Evolutionary conservation across 768 basidiomycete genomes (phyloP).

Genomic region (Ephemerocybe angulata): DNA sequence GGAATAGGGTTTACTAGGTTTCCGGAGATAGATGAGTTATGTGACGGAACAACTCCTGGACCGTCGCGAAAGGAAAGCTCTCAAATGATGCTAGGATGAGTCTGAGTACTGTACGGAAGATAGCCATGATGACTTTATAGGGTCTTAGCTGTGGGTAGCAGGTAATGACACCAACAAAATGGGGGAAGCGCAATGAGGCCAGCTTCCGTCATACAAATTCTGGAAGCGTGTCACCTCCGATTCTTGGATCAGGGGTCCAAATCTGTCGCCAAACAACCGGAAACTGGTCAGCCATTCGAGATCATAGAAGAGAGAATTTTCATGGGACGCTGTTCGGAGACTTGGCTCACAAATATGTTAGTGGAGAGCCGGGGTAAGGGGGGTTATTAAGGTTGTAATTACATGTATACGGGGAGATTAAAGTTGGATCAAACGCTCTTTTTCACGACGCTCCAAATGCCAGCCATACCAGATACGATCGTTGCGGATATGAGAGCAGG

Average conservation of each 20-base stretch:
- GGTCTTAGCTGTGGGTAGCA: neutral
- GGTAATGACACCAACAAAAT: conserved; percentile 8
- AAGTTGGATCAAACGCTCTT: conserved; percentile 66
- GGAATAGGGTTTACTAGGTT: neutral
- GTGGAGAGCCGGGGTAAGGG: conserved; percentile 41
- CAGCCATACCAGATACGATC: conserved; percentile 85
- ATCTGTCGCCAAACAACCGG: conserved; percentile 41
- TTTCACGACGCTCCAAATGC: conserved; percentile 94
- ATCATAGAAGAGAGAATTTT: conserved; percentile 25
- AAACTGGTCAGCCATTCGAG: conserved; percentile 25
- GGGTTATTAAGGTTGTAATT: conserved; percentile 51
- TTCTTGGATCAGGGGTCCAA: conserved; percentile 39
- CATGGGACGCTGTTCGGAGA: conserved; percentile 34
- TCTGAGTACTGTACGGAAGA: neutral
- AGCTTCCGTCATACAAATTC: conserved; percentile 38
- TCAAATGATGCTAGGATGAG: neutral
- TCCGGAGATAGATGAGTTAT: conserved; percentile 1
- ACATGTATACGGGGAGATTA: conserved; percentile 33
- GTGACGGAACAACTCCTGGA: neutral
- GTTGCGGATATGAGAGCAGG: conserved; percentile 88
- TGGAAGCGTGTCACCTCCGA: conserved; percentile 44
- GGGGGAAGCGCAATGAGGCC: conserved; percentile 29
- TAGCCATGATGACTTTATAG: neutral
- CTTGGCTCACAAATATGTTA: conserved; percentile 40
- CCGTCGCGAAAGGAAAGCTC: conserved; percentile 1